Conservation (phyloP, 345 rosid species). For the Camelina neglecta region DNA sequence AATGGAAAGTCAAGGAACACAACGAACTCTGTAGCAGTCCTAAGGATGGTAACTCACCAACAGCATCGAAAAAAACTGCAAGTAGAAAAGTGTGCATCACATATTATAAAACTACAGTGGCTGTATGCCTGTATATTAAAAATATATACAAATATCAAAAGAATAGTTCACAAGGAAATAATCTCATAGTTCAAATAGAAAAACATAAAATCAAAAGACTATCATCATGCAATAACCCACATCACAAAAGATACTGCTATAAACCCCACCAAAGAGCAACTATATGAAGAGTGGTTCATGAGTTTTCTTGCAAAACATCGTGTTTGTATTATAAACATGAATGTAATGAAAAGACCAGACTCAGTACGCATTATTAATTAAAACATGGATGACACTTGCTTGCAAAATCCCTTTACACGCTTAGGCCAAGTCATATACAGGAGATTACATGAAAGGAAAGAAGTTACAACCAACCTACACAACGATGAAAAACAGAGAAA, state of each 20-base stretch:
- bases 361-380: background rate
- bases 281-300: constrained; percentile 6
- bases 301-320: background rate
- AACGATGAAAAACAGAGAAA: background rate
- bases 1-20: constrained; percentile 35
- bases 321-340: too few relatives aligned
- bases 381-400: constrained; percentile 16
- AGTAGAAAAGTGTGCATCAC: constrained; percentile 3
- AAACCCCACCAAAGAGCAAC: background rate
- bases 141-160: background rate
- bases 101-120: background rate
- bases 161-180: constrained; percentile 9
- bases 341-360: background rate
- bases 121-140: background rate
- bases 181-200: constrained; percentile 2
- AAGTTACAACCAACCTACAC: background rate
- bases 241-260: constrained; percentile 1
- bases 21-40: constrained; percentile 45
- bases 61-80: constrained; percentile 37
- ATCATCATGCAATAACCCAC: constrained; percentile 12
- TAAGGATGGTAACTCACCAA: constrained; percentile 38
- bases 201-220: background rate
- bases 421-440: background rate
- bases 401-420: background rate
- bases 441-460: background rate